A percentile compares a stretch with the other conserved stretches of the same genome.
phyloP scores from a whole-genome alignment of 805 yeast genomes.

The Monosporozyma aquatica region DNA sequence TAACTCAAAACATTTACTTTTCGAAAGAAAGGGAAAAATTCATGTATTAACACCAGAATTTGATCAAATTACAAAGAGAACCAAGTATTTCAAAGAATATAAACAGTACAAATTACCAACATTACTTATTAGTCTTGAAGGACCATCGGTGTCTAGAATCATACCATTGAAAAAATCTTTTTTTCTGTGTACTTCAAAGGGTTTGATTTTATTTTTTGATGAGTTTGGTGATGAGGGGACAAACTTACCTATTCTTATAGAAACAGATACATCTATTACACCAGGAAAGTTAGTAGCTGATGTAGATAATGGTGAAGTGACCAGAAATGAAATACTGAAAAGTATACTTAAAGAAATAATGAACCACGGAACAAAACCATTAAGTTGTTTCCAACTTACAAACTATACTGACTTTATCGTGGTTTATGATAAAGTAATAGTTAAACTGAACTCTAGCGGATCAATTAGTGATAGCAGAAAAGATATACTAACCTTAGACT shows the following conservation, averaged over 20 bases:
- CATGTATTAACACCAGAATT: slow-evolving; percentile 34
- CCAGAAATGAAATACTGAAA: not conserved
- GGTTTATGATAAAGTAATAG: slow-evolving; percentile 63
- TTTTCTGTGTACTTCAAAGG: slow-evolving; percentile 57
- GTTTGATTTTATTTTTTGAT: slow-evolving; percentile 48
- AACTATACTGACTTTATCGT: slow-evolving; percentile 46
- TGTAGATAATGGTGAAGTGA: too few relatives aligned
- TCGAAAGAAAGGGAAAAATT: slow-evolving; percentile 44
- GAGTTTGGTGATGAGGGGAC: slow-evolving; percentile 47
- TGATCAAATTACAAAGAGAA: slow-evolving; percentile 24
- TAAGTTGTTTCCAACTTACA: slow-evolving; percentile 55
- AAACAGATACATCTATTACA: too few relatives aligned
- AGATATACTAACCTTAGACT: slow-evolving; percentile 36
- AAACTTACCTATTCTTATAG: slow-evolving; percentile 49
- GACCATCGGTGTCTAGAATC: slow-evolving; percentile 43
- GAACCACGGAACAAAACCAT: slow-evolving; percentile 36
- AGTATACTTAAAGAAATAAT: slow-evolving; percentile 27
- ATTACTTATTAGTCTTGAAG: slow-evolving; percentile 14
- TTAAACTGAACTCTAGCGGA: slow-evolving; percentile 54
- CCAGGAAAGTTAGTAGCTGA: too few relatives aligned
- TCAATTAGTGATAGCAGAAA: slow-evolving; percentile 36
- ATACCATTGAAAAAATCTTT: slow-evolving; percentile 58
- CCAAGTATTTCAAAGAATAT: slow-evolving; percentile 34
- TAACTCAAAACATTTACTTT: slow-evolving; percentile 44
- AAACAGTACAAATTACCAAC: slow-evolving; percentile 50